A percentile compares a stretch with the other conserved stretches of the same genome.
Evolutionary conservation across 345 rosid genomes (phyloP).

Genomic region (Gossypium stocksii): DNA sequence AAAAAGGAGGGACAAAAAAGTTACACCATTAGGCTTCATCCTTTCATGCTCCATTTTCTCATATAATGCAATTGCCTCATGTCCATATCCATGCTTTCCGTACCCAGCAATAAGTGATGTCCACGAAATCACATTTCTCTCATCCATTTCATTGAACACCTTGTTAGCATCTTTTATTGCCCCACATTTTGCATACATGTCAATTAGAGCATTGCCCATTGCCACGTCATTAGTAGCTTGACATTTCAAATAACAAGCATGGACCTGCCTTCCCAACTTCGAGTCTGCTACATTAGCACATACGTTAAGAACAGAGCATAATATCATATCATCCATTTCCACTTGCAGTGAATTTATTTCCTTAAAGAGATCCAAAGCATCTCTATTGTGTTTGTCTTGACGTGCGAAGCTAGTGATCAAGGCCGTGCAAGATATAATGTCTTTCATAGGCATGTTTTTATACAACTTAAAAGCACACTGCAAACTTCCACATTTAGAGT

Average conservation of each 20-base stretch:
- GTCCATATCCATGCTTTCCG: slow-evolving; percentile 15
- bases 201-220: slow-evolving; percentile 59
- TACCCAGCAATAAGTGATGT: slow-evolving; percentile 66
- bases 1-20: slow-evolving; percentile 61
- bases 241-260: slow-evolving; percentile 40
- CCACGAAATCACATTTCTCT: slow-evolving; percentile 66
- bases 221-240: slow-evolving; percentile 30
- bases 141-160: slow-evolving; percentile 46
- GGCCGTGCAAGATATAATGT: slow-evolving; percentile 59
- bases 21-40: slow-evolving; percentile 54
- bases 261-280: slow-evolving; percentile 62
- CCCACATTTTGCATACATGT: slow-evolving; percentile 79
- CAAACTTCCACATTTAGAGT: slow-evolving; percentile 56
- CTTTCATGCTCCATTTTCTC: slow-evolving; percentile 50
- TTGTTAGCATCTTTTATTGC: slow-evolving; percentile 49
- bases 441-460: slow-evolving; percentile 36
- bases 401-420: slow-evolving; percentile 53
- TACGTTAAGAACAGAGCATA: slow-evolving; percentile 56
- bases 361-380: slow-evolving; percentile 51
- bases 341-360: slow-evolving; percentile 39
- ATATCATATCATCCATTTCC: slow-evolving; percentile 48
- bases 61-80: slow-evolving; percentile 50
- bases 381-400: slow-evolving; percentile 18
- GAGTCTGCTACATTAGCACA: slow-evolving; percentile 48
- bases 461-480: slow-evolving; percentile 39